phyloP scores from a whole-genome alignment of 352 stramenopile genomes.

The Blastocystis sp. region DNA sequence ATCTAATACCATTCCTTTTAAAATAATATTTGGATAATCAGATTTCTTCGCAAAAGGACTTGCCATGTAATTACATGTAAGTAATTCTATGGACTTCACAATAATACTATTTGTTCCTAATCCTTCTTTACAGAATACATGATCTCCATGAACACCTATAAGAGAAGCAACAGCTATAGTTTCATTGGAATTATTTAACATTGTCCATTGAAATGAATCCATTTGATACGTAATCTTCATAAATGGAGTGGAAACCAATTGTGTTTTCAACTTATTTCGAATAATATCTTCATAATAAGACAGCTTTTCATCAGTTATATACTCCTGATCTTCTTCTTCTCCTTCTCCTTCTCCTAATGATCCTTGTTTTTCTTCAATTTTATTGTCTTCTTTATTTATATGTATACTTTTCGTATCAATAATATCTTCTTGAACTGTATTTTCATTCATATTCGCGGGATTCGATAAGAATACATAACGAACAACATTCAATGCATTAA shows the following conservation, averaged over 20 bases:
- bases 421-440: neutral
- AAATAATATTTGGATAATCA: neutral
- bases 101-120: slow-evolving; percentile 30
- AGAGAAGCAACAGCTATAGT: slow-evolving; percentile 27
- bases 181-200: slow-evolving; percentile 1
- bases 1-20: slow-evolving; percentile 21
- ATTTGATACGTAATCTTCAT: slow-evolving; percentile 25
- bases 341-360: neutral
- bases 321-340: slow-evolving; percentile 2
- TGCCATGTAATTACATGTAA: neutral
- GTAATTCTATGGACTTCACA: slow-evolving; percentile 23
- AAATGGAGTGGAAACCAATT: slow-evolving; percentile 9
- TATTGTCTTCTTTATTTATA: neutral
- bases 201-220: slow-evolving; percentile 22
- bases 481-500: slow-evolving; percentile 23
- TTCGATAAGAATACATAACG: slow-evolving; percentile 21
- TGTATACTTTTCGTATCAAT: no score
- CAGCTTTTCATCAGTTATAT: no score
- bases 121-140: slow-evolving; percentile 30
- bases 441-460: slow-evolving; percentile 16
- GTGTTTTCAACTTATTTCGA: neutral
- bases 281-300: no score
- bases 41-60: neutral
- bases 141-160: slow-evolving; percentile 13
- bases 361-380: slow-evolving; percentile 7